Evolutionary conservation across 2,329 filamentous ascomycete genomes (phyloP).

Genomic region (Trichophyton rubrum): DNA sequence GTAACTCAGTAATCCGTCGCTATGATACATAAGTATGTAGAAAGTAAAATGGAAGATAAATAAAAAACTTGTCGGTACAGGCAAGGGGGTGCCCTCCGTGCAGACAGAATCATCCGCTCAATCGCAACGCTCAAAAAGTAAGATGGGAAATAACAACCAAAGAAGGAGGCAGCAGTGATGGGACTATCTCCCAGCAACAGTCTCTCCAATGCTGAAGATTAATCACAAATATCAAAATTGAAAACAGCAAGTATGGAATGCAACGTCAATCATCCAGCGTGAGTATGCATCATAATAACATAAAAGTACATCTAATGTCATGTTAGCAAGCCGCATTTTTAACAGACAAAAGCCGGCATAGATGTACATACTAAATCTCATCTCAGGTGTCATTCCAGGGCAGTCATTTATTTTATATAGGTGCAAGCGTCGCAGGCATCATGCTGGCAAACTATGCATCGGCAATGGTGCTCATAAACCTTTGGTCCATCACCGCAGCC

Average conservation of each 20-base stretch:
- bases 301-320: not conserved
- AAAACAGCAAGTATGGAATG: not conserved
- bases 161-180: not conserved
- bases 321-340: not conserved
- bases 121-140: not conserved
- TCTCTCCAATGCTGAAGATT: not conserved
- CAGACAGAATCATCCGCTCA: not conserved
- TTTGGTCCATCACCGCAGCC: conserved; percentile 29
- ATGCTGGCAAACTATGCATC: conserved; percentile 25
- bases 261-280: not conserved
- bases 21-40: not conserved
- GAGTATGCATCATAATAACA: not conserved
- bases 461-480: conserved; percentile 22
- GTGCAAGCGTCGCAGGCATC: conserved; percentile 20
- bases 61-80: not conserved
- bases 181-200: not conserved
- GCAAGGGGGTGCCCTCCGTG: not conserved
- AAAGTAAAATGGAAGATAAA: not conserved
- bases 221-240: not conserved
- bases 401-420: conserved; percentile 18
- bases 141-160: not conserved
- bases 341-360: not conserved
- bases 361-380: not conserved
- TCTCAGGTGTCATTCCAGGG: not conserved
- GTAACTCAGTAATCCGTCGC: not conserved